phyloP scores from a whole-genome alignment of 768 basidiomycete species.

The Crepidotus variabilis region DNA sequence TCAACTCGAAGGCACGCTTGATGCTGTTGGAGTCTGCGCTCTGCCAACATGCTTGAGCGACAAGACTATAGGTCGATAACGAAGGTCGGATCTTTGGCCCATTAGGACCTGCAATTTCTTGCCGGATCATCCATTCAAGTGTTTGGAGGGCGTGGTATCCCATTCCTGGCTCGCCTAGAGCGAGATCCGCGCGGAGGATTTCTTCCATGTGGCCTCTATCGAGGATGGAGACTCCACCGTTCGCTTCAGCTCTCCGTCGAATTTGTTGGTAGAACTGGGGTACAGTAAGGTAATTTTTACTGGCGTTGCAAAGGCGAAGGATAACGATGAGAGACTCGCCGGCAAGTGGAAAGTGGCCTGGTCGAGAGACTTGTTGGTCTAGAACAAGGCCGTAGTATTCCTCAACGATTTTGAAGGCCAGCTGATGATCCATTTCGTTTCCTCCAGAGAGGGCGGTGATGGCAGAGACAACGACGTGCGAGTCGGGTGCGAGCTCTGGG shows the following conservation, averaged over 20 bases:
- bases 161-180: slow-evolving; percentile 32
- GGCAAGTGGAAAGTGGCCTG: slow-evolving; percentile 38
- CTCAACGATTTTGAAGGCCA: slow-evolving; percentile 60
- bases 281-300: slow-evolving; percentile 42
- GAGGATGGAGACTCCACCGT: slow-evolving; percentile 36
- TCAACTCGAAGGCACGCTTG: slow-evolving; percentile 57
- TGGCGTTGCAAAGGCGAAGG: slow-evolving; percentile 52
- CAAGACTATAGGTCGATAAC: slow-evolving; percentile 55
- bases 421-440: slow-evolving; percentile 51
- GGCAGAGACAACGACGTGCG: slow-evolving; percentile 45
- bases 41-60: slow-evolving; percentile 62
- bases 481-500: slow-evolving; percentile 47
- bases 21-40: slow-evolving; percentile 60
- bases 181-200: slow-evolving; percentile 51
- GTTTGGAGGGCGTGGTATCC: slow-evolving; percentile 51
- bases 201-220: slow-evolving; percentile 58
- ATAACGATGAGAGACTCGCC: slow-evolving; percentile 47
- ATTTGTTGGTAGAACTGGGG: slow-evolving; percentile 59
- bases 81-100: slow-evolving; percentile 44
- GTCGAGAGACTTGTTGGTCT: slow-evolving; percentile 32
- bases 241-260: slow-evolving; percentile 40
- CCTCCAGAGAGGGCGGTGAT: slow-evolving; percentile 57
- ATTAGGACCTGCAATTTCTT: slow-evolving; percentile 41
- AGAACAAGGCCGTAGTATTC: slow-evolving; percentile 63
- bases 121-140: slow-evolving; percentile 68